Base-by-base conservation (phyloP, 2,329 filamentous ascomycete genomes). In the Corniculantispora saksenae region DNA sequence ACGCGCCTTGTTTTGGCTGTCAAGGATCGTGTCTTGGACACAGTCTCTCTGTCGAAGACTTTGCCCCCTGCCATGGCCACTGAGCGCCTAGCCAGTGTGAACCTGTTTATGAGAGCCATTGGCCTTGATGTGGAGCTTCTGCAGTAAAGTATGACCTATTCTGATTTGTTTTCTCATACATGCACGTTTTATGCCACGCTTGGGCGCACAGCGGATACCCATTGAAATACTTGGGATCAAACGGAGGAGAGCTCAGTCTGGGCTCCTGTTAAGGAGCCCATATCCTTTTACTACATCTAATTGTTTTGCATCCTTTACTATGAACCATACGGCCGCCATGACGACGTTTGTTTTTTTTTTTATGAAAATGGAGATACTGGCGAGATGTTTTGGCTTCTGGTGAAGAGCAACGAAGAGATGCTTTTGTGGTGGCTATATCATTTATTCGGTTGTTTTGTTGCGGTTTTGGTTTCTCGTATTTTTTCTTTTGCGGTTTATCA, bases 21-120 rank as follows among this genome's bases (percentile, higher is more conserved):
- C 71, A 99, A 98, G 86, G 95, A 99, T 73, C 90, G 94, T 62
- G 95, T 99, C 66, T 96, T 98, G 87, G 94, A 97, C 75, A 98
- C 95, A 0, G 93, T 99, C 13, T 83, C 86, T 35, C 87, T 97
- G 61, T 91, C 92, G 72, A 97, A 97, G 84, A 94, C 92, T 1
- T 83, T 99, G 40, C 94, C 95, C 21, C 85, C 89, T 19, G 91
- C 95, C 65, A 92, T 98, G 88, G 89, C 91, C 15, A 88, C 88
- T 66, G 89, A 92, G 75, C 89, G 94, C 66, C 83, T 97, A 65
- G 90, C 91, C 66, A 97, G 97, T 74, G 95, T 99, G 70, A 99
- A 99, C 76, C 81, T 99, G 64, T 99, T 99, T 78, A 97, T 99
- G 94, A 91, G 93, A 73, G 95, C 94, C 64, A 97, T 99, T 78